Conservation (phyloP, 139 green algal species). For the Coelastrella sp. region DNA sequence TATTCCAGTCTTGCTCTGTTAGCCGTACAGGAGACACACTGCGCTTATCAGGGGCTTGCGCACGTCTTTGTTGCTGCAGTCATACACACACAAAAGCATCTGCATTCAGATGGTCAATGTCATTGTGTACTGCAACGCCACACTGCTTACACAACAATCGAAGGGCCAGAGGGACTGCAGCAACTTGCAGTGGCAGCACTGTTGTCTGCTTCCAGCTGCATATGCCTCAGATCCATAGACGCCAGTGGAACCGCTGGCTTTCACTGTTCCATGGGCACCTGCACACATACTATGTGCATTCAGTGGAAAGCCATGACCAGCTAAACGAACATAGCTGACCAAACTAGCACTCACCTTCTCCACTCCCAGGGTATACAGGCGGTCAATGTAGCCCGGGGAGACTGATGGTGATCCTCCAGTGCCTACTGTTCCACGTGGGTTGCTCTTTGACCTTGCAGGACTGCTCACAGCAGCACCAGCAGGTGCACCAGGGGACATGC, state of each 20-base stretch:
- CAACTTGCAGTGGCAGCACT: no score
- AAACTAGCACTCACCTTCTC: conserved; percentile 11
- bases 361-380: not conserved
- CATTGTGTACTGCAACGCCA: no score
- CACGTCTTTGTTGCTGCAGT: conserved; percentile 27
- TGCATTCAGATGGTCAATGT: not conserved
- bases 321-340: not conserved
- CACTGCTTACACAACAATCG: no score
- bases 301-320: no score
- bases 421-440: not conserved
- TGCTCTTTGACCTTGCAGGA: not conserved
- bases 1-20: conserved; percentile 26
- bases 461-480: not conserved
- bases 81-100: not conserved
- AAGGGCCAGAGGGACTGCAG: no score
- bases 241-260: no score
- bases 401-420: not conserved
- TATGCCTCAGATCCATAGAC: no score
- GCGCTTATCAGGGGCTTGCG: not conserved
- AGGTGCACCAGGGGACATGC: not conserved
- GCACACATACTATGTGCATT: no score
- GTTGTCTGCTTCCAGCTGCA: no score
- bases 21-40: conserved; percentile 8
- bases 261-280: no score
- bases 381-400: conserved; percentile 19